These are phyloP conservation scores for Amanita polypyramis DNA, from an alignment of 768 basidiomycete genomes.

Conservation along the genomic window DNA sequence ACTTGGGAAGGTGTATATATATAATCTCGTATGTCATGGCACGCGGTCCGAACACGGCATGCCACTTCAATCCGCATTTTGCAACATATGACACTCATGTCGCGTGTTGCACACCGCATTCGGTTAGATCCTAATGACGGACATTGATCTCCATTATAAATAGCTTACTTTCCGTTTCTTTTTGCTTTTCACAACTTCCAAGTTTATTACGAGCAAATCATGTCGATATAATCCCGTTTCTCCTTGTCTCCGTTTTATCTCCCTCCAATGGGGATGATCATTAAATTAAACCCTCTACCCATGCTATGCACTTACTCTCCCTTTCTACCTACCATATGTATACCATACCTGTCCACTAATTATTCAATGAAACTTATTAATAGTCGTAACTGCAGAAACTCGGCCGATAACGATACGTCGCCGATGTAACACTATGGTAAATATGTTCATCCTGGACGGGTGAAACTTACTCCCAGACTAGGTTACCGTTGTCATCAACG, in stretches of 20 bases:
- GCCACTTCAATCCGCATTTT: not conserved
- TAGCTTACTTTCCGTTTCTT: not conserved
- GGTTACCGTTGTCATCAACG: slow-evolving; percentile 45
- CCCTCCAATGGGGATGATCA: not conserved
- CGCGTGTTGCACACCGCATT: not conserved
- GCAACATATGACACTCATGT: not conserved
- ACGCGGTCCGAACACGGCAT: not conserved
- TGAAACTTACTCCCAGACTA: slow-evolving; percentile 48
- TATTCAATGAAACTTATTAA: not conserved
- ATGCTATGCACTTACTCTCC: not conserved
- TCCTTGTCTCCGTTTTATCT: not conserved
- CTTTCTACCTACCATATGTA: not conserved
- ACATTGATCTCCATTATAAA: not conserved
- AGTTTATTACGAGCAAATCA: not conserved
- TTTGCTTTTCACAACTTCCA: not conserved
- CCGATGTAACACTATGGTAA: not conserved
- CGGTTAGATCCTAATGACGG: not conserved
- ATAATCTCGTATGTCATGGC: not conserved
- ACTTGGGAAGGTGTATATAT: not conserved
- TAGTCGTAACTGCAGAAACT: not conserved
- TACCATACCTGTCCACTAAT: not conserved
- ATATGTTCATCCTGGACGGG: not conserved
- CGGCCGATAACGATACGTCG: not conserved
- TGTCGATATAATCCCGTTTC: not conserved
- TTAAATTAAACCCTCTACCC: not conserved